Evolutionary conservation across 331 rosid species (phyloP), one percentile per base, ranked within the genome.

Genomic region (Erythrophleum ivorense): DNA sequence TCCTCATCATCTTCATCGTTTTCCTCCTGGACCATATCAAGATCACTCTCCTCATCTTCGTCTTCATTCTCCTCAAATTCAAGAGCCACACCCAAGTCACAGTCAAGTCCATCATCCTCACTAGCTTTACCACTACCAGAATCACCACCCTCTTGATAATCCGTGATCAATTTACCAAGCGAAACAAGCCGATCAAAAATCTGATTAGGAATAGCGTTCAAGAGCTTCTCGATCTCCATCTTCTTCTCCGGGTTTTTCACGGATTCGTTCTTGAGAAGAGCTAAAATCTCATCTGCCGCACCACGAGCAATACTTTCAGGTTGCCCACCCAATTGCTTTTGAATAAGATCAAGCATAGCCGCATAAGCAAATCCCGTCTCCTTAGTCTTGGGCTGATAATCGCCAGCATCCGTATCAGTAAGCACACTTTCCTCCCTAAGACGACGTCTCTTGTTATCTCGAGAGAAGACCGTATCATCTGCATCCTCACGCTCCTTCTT

Each of bases 41-140:
- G 90, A 86, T 92, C 98, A 50, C 97, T 94, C 82, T 94, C 98
- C 46, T 91, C 98, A 1, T 94, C 97, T 0, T 92, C 94, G n/a
- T 94, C 95, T 78, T 92, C 98, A 14, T 89, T 91, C 84, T 92
- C 96, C 43, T 92, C 98, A 78, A 94, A 92, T 80, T 94, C 97
- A 9, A 94, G 96, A 0, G 97, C 96, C 46, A 94, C 97, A 43
- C 98, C 97, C 14, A 92, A 90, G 53, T 88, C 97, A 46, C 88
- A 97, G 29, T 94, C 98, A 55, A 94, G 93, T 0, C 90, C 97
- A 16, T 92, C 98, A 15, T 90, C 91, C 0, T 91, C 94, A 38
- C 84, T 88, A 1, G 81, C 87, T 9, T 49, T 84, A 0, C 84
- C 84, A 54, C 87, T 71, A 36, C 84, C 91, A 5, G 84, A 82